Base-by-base conservation (phyloP, 768 basidiomycete species). In the Cystobasidium ongulense region DNA sequence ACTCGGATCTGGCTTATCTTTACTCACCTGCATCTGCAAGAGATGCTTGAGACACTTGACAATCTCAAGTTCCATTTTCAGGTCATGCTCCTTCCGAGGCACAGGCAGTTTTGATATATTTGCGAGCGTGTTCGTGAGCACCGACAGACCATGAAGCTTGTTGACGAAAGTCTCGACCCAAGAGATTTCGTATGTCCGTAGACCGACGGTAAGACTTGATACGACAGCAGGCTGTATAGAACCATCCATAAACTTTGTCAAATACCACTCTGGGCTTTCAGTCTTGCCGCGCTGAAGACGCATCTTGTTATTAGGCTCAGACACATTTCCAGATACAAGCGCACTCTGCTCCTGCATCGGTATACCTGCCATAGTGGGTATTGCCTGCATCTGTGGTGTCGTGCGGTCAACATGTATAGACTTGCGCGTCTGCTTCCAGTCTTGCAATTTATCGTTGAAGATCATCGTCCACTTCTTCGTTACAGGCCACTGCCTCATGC, bases 381-480 rank as follows among this genome's bases (percentile, higher is more conserved):
- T 59, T 10, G 31, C 66, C 39, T 11, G 76, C 75, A 23, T 72
- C 52, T 11, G 75, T 68, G 10, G 73, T 71, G 73, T 76, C 63
- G 65, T 72, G 31, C 87, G 86, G 71, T 87, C 86, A 23, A 27
- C 10, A 8, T 67, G 41, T 8, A 38, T 75, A 88, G 86, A 77
- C 87, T 85, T 75, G 83, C 85, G 78, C 85, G 87, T 77, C 59
- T 88, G 87, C 77, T 86, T 87, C 88, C 89, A 92, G 52, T 89
- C 85, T 66, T 89, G 84, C 68, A 89, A 88, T 77, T 90, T 89
- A 76, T 90, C 89, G 73, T 87, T 90, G 79, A 89, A 86, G 5
- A 99, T 89, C 79, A 98, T 86, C 76, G 85, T 84, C 94, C 95
- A 99, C 82, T 97, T 97, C 81, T 91, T 90, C 35, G 91, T 89